phyloP scores from a whole-genome alignment of 169 alveolate genomes.

The Toxoplasma gondii region DNA sequence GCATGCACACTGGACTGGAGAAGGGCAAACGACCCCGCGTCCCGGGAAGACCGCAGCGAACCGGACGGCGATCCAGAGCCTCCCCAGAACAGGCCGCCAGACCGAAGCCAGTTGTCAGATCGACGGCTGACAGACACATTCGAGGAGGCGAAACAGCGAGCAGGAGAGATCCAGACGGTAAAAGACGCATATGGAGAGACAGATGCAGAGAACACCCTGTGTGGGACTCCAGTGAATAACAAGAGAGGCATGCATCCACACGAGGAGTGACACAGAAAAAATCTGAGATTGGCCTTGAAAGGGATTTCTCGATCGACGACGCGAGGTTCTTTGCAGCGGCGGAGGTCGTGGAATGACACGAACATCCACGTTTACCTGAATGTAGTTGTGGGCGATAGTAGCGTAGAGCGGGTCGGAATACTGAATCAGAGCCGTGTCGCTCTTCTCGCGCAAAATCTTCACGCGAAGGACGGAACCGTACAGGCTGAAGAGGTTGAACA shows the following conservation, averaged over 20 bases:
- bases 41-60: not conserved
- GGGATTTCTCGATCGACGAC: too few relatives aligned
- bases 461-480: slow-evolving; percentile 76
- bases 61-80: not conserved
- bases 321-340: too few relatives aligned
- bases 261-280: too few relatives aligned
- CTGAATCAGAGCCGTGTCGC: slow-evolving; percentile 80
- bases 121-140: too few relatives aligned
- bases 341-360: not conserved
- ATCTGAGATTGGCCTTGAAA: too few relatives aligned
- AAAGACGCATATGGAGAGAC: too few relatives aligned
- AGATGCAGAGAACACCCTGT: too few relatives aligned
- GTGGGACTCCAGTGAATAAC: too few relatives aligned
- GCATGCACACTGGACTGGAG: not conserved
- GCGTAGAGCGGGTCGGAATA: slow-evolving; percentile 75
- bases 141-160: not conserved
- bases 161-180: too few relatives aligned
- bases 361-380: slow-evolving; percentile 58
- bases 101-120: too few relatives aligned
- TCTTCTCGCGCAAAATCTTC: slow-evolving; percentile 76
- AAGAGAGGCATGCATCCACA: too few relatives aligned
- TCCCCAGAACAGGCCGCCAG: too few relatives aligned
- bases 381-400: slow-evolving; percentile 72
- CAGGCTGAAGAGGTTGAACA: slow-evolving; percentile 76
- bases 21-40: not conserved